Conservation (phyloP, 2,329 filamentous ascomycete genomes). For the Thermoascus crustaceus region DNA sequence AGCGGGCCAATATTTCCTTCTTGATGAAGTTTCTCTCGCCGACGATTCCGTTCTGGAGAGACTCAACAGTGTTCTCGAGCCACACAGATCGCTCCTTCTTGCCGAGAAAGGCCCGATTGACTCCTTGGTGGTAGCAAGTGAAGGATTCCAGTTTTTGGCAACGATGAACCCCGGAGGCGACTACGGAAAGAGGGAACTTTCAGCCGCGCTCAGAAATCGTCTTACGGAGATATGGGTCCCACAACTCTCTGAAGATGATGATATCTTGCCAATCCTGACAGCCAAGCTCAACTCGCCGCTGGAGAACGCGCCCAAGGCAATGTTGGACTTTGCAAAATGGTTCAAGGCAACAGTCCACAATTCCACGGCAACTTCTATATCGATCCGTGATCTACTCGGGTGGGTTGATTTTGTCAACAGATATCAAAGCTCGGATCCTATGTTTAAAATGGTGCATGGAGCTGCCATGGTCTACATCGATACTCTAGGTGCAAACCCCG, state of each 20-base stretch:
- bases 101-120: constrained; percentile 88
- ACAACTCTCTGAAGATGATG: constrained; percentile 70
- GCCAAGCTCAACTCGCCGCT: constrained; percentile 58
- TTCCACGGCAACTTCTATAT: constrained; percentile 68
- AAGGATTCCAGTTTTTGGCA: constrained; percentile 89
- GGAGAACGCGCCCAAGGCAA: constrained; percentile 53
- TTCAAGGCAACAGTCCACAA: constrained; percentile 75
- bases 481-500: constrained; percentile 88
- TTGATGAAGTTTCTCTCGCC: constrained; percentile 95
- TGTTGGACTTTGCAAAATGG: constrained; percentile 87
- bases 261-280: constrained; percentile 77
- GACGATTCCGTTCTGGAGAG: constrained; percentile 96
- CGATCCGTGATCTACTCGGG: constrained; percentile 81
- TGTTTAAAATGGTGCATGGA: constrained; percentile 63
- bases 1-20: constrained; percentile 77
- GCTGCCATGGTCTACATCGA: constrained; percentile 95
- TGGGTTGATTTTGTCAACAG: constrained; percentile 92
- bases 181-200: constrained; percentile 96
- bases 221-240: constrained; percentile 99
- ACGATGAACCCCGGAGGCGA: constrained; percentile 99
- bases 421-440: constrained; percentile 41
- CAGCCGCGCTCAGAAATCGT: constrained; percentile 85
- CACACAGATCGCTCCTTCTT: constrained; percentile 73
- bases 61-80: constrained; percentile 91
- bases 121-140: constrained; percentile 64